These are phyloP conservation scores for Tetracladium marchalianum DNA, from an alignment of 495 filamentous ascomycete species.

Conservation along the genomic window DNA sequence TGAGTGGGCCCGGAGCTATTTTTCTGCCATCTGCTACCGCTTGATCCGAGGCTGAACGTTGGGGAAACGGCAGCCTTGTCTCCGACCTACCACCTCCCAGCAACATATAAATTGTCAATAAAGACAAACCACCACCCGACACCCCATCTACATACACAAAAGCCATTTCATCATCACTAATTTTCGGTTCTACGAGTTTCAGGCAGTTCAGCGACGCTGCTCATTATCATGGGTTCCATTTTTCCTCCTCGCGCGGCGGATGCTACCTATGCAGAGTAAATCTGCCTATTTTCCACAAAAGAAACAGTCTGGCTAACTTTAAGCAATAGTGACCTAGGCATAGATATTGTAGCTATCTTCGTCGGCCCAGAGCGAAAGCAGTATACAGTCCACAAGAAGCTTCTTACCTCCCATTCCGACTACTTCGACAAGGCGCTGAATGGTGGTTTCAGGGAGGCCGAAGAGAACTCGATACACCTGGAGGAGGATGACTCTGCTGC, in stretches of 20 bases:
- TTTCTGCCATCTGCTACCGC: neutral
- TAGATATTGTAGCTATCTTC: neutral
- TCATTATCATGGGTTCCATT: too few relatives aligned
- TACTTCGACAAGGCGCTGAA: constrained; percentile 15
- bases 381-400: constrained; percentile 8
- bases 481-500: constrained; percentile 3
- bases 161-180: too few relatives aligned
- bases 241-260: neutral
- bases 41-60: too few relatives aligned
- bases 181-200: too few relatives aligned
- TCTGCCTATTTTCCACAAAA: neutral
- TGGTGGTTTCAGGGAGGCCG: constrained; percentile 13
- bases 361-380: constrained; percentile 6
- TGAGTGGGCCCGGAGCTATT: neutral
- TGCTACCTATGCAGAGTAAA: constrained; percentile 4
- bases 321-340: constrained; percentile 2
- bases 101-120: too few relatives aligned
- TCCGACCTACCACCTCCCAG: too few relatives aligned
- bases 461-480: constrained; percentile 10
- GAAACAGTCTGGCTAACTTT: neutral
- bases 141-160: too few relatives aligned
- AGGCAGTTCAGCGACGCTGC: neutral
- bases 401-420: constrained; percentile 6
- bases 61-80: too few relatives aligned
- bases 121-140: too few relatives aligned